Base-by-base conservation (phyloP, 1,139 yeast genomes). In the Saccharomyces hybrid region DNA sequence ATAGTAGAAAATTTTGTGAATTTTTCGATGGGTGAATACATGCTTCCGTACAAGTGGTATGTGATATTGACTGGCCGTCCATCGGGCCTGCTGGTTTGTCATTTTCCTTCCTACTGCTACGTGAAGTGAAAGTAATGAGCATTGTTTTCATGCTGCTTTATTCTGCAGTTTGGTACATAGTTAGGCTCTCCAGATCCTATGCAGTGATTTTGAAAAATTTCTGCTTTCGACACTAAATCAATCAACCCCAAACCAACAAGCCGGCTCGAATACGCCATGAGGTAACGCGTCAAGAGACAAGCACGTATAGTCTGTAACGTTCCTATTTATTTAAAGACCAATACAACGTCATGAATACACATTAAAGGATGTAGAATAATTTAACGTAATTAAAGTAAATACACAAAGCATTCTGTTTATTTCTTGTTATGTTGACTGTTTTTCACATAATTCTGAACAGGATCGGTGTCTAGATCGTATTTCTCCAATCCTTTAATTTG, bases 401-500 rank as follows among this genome's bases (percentile, higher is more conserved):
- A 38, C 19, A 19, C 21, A 38, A 38, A 38, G 5, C 6, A 38
- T 9, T 19, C 44, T 9, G 12, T 38, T 38, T n/a, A 38, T 16
- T 34, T 34, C 21, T 9, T 9, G 44, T 21, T 24, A 53, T 49
- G 50, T 63, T 65, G 19, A 68, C 70, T 6, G 67, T 67, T 46
- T 55, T 64, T 67, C 51, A 61, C 59, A 55, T 67, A 68, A 14
- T 59, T 62, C 52, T 67, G 70, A 21, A 70, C 61, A 19, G 72
- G 73, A 56, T 70, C 72, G 2, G 55, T 59, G 14, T 66, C 67
- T 31, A 67, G 58, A 47, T 59, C 62, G 50, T 68, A 70, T 7
- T 61, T 64, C 5, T 58, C 57, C 52, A 68, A 50, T 38, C 58
- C 53, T 26, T 61, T 56, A 11, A 66, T 60, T 34, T 64, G 64